A percentile compares a stretch with the other conserved stretches of the same genome.
These are phyloP conservation scores for Tympanopsis confertula DNA, from an alignment of 2,329 filamentous ascomycete species.

Conservation along the genomic window DNA sequence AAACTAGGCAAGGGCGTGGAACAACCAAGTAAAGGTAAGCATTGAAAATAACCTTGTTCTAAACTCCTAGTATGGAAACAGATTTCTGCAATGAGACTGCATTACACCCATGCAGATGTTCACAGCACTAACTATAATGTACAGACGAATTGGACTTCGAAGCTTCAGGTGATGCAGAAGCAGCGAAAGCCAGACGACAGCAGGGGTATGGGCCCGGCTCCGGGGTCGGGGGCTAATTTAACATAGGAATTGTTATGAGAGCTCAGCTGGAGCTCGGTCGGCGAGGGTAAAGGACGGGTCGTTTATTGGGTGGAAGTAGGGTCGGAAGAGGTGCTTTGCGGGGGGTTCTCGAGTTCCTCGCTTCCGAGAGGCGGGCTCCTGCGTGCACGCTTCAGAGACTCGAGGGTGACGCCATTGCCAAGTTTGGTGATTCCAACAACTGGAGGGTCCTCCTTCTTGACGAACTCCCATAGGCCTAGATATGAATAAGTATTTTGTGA, in stretches of 20 bases:
- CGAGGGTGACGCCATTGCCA: constrained; percentile 49
- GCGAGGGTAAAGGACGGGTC: too few relatives aligned
- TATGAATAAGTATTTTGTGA: neutral
- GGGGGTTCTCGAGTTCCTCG: neutral
- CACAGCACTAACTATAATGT: neutral
- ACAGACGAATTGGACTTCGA: neutral
- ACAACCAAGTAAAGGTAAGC: too few relatives aligned
- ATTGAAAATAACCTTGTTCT: too few relatives aligned
- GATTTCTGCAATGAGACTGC: neutral
- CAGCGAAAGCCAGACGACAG: neutral
- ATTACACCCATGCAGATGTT: neutral
- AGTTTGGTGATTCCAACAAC: constrained; percentile 64
- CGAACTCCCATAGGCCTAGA: constrained; percentile 53
- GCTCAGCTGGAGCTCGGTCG: too few relatives aligned
- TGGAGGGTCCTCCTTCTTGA: constrained; percentile 60
- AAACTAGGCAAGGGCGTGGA: too few relatives aligned
- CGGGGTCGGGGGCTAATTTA: neutral
- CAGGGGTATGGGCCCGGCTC: constrained; percentile 1
- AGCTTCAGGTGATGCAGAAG: neutral
- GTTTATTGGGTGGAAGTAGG: neutral
- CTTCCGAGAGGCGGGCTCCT: constrained; percentile 30
- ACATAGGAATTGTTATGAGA: neutral
- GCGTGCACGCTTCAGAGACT: constrained; percentile 49
- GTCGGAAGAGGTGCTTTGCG: neutral
- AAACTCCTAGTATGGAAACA: neutral